Evolutionary conservation across 441 rosid genomes (phyloP).

Genomic region (Theobroma grandiflorum): DNA sequence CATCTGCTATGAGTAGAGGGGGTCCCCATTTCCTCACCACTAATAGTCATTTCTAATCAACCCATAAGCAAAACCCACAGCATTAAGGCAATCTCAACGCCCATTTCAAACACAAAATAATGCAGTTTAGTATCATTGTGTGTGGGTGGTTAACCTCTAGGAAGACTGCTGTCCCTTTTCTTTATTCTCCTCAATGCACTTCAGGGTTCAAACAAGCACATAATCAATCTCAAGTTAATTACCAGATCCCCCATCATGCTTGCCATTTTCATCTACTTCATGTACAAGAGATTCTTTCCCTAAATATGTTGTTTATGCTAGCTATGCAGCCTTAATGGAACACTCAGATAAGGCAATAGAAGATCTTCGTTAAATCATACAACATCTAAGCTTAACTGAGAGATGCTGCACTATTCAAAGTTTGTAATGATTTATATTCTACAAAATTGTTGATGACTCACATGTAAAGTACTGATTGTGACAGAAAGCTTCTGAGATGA

Average conservation of each 20-base stretch:
- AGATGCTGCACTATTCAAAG: slow-evolving; percentile 43
- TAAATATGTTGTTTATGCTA: neutral
- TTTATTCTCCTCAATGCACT: slow-evolving; percentile 9
- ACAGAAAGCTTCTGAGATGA: slow-evolving; percentile 53
- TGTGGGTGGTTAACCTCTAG: neutral
- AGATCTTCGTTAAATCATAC: slow-evolving; percentile 14
- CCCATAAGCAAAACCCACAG: neutral
- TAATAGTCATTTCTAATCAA: slow-evolving; percentile 2
- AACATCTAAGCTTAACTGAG: slow-evolving; percentile 32
- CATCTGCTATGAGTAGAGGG: neutral
- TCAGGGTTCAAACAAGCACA: slow-evolving; percentile 13
- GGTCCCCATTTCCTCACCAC: slow-evolving; percentile 1
- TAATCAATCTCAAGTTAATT: neutral
- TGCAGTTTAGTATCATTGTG: neutral
- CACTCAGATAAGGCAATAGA: slow-evolving; percentile 20
- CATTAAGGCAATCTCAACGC: slow-evolving; percentile 4
- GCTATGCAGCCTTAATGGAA: neutral
- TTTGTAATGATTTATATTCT: slow-evolving; percentile 47
- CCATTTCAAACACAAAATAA: slow-evolving; percentile 13
- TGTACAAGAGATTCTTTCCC: neutral
- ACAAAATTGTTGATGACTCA: slow-evolving; percentile 46
- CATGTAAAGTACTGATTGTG: slow-evolving; percentile 44
- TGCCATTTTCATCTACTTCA: slow-evolving; percentile 9
- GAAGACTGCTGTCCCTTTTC: slow-evolving; percentile 16
- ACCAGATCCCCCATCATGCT: neutral